These are phyloP conservation scores for Zizania latifolia DNA, from an alignment of 176 grass and related monocot genomes.

Conservation along the genomic window DNA sequence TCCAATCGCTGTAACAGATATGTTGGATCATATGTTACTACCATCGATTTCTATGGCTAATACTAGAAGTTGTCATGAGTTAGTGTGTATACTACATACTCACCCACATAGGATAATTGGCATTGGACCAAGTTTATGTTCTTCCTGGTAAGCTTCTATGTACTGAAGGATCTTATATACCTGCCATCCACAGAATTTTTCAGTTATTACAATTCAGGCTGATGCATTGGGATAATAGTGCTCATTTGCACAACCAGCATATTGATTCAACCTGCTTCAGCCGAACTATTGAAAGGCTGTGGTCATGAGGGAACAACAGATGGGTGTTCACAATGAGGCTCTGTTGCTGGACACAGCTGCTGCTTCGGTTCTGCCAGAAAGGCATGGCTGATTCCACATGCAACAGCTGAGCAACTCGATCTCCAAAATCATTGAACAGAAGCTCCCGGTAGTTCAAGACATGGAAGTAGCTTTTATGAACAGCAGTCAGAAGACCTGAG, in stretches of 20 bases:
- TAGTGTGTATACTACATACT: conserved; percentile 26
- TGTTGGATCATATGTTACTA: conserved; percentile 23
- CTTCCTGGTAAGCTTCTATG: conserved; percentile 82
- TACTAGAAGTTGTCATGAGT: not conserved
- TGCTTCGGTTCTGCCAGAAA: conserved; percentile 46
- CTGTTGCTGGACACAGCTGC: conserved; percentile 52
- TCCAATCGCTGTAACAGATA: conserved; percentile 68
- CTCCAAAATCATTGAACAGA: conserved; percentile 90
- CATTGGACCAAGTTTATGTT: conserved; percentile 73
- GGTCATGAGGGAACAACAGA: conserved; percentile 88
- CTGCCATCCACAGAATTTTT: conserved; percentile 26
- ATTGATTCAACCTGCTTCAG: conserved; percentile 62
- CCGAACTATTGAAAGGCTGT: conserved; percentile 71
- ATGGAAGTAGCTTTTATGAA: conserved; percentile 49
- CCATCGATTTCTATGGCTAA: conserved; percentile 19
- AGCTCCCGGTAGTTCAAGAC: conserved; percentile 62
- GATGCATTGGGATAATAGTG: not conserved
- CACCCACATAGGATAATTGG: conserved; percentile 83
- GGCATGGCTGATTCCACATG: conserved; percentile 62
- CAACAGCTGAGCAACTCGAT: conserved; percentile 85
- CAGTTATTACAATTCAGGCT: not conserved
- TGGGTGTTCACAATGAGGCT: conserved; percentile 82
- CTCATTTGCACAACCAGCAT: not conserved
- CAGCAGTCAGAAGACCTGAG: conserved; percentile 54
- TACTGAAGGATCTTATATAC: conserved; percentile 87